These are phyloP conservation scores for Penicillium italicum DNA, from an alignment of 2,329 filamentous ascomycete species.

Conservation along the genomic window DNA sequence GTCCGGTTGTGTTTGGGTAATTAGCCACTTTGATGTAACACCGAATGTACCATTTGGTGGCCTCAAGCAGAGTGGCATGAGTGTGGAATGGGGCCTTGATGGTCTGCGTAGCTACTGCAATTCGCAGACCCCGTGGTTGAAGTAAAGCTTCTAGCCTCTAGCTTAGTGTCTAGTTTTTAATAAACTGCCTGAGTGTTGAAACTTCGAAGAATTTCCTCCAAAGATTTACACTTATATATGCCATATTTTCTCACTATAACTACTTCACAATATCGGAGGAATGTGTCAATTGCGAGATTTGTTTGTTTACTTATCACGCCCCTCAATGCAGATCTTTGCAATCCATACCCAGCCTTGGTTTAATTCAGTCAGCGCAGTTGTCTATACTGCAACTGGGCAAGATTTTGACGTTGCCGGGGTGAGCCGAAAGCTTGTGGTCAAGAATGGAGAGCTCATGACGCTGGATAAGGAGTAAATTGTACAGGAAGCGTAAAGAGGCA, in stretches of 20 bases:
- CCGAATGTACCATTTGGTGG: constrained; percentile 47
- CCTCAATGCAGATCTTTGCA: not conserved
- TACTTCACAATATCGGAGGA: not conserved
- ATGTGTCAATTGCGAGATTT: not conserved
- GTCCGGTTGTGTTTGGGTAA: constrained; percentile 60
- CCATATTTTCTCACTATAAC: not conserved
- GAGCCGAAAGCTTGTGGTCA: constrained; percentile 42
- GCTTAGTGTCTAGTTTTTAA: not conserved
- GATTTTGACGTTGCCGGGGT: constrained; percentile 47
- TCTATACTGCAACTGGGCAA: constrained; percentile 44
- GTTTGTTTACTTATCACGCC: not conserved
- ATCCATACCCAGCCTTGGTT: constrained; percentile 41
- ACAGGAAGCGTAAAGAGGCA: constrained; percentile 35
- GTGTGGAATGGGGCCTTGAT: constrained; percentile 45
- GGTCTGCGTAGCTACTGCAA: constrained; percentile 44
- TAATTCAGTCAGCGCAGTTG: constrained; percentile 40
- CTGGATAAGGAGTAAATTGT: constrained; percentile 44
- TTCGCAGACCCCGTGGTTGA: constrained; percentile 34
- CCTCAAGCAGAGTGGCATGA: constrained; percentile 52
- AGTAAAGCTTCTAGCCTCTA: constrained; percentile 16
- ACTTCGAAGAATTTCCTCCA: too few species aligned
- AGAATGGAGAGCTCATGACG: constrained; percentile 33
- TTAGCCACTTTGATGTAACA: constrained; percentile 39
- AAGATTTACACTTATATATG: not conserved
- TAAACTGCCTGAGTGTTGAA: not conserved